Evolutionary conservation across 202 grass and related monocot genomes (phyloP).

Genomic region (Dendrocalamus latiflorus): DNA sequence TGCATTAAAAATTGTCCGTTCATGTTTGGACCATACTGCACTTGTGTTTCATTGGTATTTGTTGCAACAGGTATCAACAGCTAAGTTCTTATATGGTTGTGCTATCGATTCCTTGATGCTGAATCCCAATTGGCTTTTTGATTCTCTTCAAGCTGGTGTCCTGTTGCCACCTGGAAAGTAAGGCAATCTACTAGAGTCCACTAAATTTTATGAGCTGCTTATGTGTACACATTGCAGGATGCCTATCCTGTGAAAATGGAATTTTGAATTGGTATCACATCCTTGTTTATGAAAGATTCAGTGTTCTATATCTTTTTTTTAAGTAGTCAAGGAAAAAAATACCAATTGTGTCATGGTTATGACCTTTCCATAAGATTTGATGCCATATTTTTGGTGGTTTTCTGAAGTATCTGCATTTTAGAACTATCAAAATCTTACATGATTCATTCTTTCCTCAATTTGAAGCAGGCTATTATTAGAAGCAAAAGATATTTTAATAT

Average conservation of each 20-base stretch:
- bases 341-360: neutral
- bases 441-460: constrained; percentile 18
- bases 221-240: neutral
- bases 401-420: constrained; percentile 8
- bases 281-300: constrained; percentile 2
- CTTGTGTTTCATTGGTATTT: constrained; percentile 16
- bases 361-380: constrained; percentile 6
- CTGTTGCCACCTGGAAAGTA: constrained; percentile 69
- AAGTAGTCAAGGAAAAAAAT: neutral
- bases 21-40: neutral
- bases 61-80: constrained; percentile 61
- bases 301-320: constrained; percentile 18
- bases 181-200: constrained; percentile 16
- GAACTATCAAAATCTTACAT: neutral
- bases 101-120: constrained; percentile 73
- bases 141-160: constrained; percentile 58
- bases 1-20: constrained; percentile 17
- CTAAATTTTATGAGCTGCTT: neutral
- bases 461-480: neutral
- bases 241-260: constrained; percentile 10
- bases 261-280: neutral
- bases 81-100: constrained; percentile 90
- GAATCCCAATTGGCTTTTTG: constrained; percentile 62
- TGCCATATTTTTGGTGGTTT: constrained; percentile 4
- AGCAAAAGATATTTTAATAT: constrained; percentile 1